A percentile compares a stretch with the other conserved stretches of the same genome.
Evolutionary conservation across 108 stramenopile genomes (phyloP).

Genomic region (Craspedostauros australis): DNA sequence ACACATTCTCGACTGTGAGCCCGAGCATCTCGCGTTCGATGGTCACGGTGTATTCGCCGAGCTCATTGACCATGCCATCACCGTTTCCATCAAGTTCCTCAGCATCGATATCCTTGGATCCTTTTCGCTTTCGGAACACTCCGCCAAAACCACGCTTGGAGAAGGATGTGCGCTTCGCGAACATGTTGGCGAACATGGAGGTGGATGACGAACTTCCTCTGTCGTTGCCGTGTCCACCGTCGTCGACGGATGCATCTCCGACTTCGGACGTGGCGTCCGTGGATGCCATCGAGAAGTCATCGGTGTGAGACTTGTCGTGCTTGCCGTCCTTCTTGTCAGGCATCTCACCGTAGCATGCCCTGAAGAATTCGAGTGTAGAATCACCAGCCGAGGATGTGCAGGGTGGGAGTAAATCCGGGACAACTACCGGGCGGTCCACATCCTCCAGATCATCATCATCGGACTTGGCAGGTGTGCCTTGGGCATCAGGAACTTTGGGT

Average conservation of each 20-base stretch:
- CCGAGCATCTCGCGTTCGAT: slow-evolving; percentile 86
- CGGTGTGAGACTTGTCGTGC: neutral
- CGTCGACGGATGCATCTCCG: neutral
- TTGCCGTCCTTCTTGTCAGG: slow-evolving; percentile 6
- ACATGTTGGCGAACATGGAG: slow-evolving; percentile 26
- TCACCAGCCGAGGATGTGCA: slow-evolving; percentile 42
- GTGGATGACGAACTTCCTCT: neutral
- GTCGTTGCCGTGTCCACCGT: neutral
- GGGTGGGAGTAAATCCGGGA: slow-evolving; percentile 49
- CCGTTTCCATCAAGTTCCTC: neutral
- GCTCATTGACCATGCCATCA: neutral
- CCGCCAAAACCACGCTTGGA: slow-evolving; percentile 6
- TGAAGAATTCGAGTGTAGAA: slow-evolving; percentile 43
- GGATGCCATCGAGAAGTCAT: neutral
- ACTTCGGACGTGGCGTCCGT: neutral
- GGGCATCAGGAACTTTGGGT: slow-evolving; percentile 1
- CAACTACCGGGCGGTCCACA: slow-evolving; percentile 21
- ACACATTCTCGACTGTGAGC: slow-evolving; percentile 85
- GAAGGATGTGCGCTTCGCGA: slow-evolving; percentile 19
- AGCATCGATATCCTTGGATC: slow-evolving; percentile 9
- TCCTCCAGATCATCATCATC: slow-evolving; percentile 12
- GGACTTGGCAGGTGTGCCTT: neutral
- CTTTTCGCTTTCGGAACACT: slow-evolving; percentile 12
- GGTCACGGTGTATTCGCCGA: slow-evolving; percentile 57
- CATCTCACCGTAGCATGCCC: slow-evolving; percentile 29